These are phyloP conservation scores for Tephrocybe sp. DNA, from an alignment of 768 basidiomycete genomes.

Conservation along the genomic window DNA sequence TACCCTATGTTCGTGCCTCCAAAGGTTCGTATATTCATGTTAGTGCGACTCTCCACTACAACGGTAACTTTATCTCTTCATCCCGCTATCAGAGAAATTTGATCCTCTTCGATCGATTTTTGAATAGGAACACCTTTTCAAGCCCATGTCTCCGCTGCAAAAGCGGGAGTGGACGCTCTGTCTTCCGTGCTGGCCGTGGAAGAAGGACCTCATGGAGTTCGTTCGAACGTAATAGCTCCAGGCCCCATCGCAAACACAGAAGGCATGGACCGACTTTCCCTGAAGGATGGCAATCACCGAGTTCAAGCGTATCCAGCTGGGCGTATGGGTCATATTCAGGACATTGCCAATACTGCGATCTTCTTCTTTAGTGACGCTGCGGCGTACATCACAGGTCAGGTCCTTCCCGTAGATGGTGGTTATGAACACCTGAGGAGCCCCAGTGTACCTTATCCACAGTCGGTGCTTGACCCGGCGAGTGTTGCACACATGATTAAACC, in stretches of 20 bases:
- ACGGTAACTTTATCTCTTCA: conserved; percentile 44
- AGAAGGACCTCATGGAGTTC: conserved; percentile 92
- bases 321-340: conserved; percentile 56
- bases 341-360: conserved; percentile 69
- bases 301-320: conserved; percentile 34
- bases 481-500: conserved; percentile 52
- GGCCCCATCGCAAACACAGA: conserved; percentile 83
- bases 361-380: conserved; percentile 87
- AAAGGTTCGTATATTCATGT: conserved; percentile 88
- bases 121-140: conserved; percentile 74
- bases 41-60: conserved; percentile 86
- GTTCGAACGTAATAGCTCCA: conserved; percentile 85
- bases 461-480: conserved; percentile 60
- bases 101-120: not conserved
- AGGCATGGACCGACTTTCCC: conserved; percentile 60
- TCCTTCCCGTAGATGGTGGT: conserved; percentile 73
- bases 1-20: conserved; percentile 66
- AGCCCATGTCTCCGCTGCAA: conserved; percentile 92
- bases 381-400: conserved; percentile 71
- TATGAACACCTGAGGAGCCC: conserved; percentile 49
- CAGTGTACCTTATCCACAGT: conserved; percentile 60
- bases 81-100: not conserved
- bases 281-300: conserved; percentile 24
- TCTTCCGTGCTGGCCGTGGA: conserved; percentile 87
- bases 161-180: conserved; percentile 90